phyloP scores from a whole-genome alignment of 805 yeast species.

The Candida ponderosae region DNA sequence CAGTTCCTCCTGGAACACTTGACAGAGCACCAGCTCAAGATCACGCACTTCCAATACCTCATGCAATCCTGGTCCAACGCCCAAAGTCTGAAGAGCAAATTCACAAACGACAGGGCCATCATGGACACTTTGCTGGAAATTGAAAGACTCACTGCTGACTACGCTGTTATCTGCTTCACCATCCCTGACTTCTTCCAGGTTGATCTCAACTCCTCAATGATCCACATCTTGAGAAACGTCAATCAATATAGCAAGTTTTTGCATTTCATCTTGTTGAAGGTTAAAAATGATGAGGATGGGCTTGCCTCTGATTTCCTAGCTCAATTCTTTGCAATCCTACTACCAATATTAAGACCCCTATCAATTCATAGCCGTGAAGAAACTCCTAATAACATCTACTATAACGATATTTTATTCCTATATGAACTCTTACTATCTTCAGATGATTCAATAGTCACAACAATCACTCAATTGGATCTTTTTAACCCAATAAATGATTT shows the following conservation, averaged over 20 bases:
- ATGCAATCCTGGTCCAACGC: background rate
- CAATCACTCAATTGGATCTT: slow-evolving; percentile 48
- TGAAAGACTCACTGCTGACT: slow-evolving; percentile 44
- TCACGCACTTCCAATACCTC: too few species aligned
- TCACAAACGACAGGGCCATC: slow-evolving; percentile 22
- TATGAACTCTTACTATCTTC: slow-evolving; percentile 46
- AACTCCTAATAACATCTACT: slow-evolving; percentile 36
- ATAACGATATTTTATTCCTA: slow-evolving; percentile 44
- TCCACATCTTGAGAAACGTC: slow-evolving; percentile 11
- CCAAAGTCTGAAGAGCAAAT: too few species aligned
- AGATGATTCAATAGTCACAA: slow-evolving; percentile 53
- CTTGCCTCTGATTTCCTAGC: too few species aligned
- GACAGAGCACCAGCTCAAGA: too few species aligned
- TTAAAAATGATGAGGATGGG: too few species aligned
- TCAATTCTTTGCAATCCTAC: slow-evolving; percentile 46
- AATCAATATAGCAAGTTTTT: slow-evolving; percentile 10
- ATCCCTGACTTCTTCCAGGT: slow-evolving; percentile 43
- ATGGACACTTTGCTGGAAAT: slow-evolving; percentile 37
- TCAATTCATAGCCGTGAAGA: slow-evolving; percentile 23
- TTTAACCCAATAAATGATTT: slow-evolving; percentile 38
- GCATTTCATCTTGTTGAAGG: too few species aligned
- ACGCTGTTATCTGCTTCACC: slow-evolving; percentile 62
- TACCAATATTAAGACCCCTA: slow-evolving; percentile 30
- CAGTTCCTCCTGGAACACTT: too few species aligned
- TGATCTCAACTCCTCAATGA: slow-evolving; percentile 15